Conservation (phyloP, 225 moss, liverwort and hornwort species). For the Straminergon stramineum region DNA sequence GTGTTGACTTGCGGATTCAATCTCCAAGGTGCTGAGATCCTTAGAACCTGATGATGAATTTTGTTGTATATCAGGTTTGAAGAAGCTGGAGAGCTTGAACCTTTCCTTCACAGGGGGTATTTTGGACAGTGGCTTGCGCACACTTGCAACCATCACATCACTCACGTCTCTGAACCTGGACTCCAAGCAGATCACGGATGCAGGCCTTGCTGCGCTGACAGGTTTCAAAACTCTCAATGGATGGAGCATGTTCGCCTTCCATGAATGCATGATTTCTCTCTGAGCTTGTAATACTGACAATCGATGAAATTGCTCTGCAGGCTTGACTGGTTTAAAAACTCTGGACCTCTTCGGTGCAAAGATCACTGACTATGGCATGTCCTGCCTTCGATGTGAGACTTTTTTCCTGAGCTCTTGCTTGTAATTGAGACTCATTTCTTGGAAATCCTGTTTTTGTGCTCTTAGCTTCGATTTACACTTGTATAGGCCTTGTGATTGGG, state of each 20-base stretch:
- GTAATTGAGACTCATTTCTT: not conserved
- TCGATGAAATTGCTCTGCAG: constrained; percentile 12
- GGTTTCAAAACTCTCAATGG: not conserved
- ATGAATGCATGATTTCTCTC: not conserved
- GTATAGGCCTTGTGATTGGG: not conserved
- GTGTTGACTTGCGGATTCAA: not conserved
- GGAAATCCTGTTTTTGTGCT: not conserved
- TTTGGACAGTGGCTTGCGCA: constrained; percentile 63
- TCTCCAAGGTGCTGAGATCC: not conserved
- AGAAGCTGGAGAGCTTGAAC: constrained; percentile 74
- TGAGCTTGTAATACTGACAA: not conserved
- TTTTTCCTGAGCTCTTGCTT: not conserved
- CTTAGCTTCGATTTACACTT: not conserved
- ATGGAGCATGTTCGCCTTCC: not conserved
- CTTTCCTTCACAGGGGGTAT: constrained; percentile 66
- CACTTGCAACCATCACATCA: constrained; percentile 65
- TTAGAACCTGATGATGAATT: not conserved
- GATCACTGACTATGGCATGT: constrained; percentile 76
- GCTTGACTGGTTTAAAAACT: constrained; percentile 67
- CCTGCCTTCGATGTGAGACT: constrained; percentile 60
- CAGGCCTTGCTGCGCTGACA: constrained; percentile 65
- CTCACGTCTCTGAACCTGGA: constrained; percentile 90
- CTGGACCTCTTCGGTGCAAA: constrained; percentile 91
- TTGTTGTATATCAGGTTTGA: constrained; percentile 40
- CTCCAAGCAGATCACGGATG: constrained; percentile 74